Evolutionary conservation across 768 basidiomycete genomes (phyloP), one percentile per base, ranked within the genome.

Genomic region (Mycena sanguinolenta): DNA sequence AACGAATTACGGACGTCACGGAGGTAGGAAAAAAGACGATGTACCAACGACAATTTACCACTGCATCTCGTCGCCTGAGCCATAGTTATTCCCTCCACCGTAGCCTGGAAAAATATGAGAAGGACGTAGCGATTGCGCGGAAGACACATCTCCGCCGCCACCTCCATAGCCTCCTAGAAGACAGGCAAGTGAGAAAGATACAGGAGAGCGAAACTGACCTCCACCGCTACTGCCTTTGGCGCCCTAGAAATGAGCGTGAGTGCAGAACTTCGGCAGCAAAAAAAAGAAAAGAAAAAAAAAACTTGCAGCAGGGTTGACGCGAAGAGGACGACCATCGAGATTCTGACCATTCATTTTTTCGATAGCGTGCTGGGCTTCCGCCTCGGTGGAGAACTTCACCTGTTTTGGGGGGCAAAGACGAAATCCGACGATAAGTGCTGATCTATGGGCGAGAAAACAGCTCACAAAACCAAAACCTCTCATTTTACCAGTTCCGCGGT

Each of bases 391-490:
- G 81, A 85, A n/a, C n/a, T n/a, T n/a, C n/a, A n/a, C n/a, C n/a
- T n/a, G n/a, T n/a, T n/a, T n/a, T n/a, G n/a, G n/a, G n/a, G n/a
- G n/a, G n/a, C n/a, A n/a, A n/a, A n/a, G n/a, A n/a, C n/a, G n/a
- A n/a, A n/a, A n/a, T n/a, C n/a, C n/a, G n/a, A n/a, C n/a, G n/a
- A n/a, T n/a, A n/a, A n/a, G n/a, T n/a, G n/a, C n/a, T n/a, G n/a
- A n/a, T n/a, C n/a, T n/a, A n/a, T n/a, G n/a, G n/a, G n/a, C n/a
- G n/a, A n/a, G n/a, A n/a, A n/a, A n/a, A n/a, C n/a, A 96, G 66
- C 94, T 96, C 73, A 98, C 96, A 84, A 98, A 98, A 69, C 97
- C 97, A 82, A 98, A 98, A 78, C 97, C 97, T 79, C 97, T 92
- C 71, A 94, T 95, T 78, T 96, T 95, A 70, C 95, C 94, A 70